Evolutionary conservation across 2,329 filamentous ascomycete species (phyloP), one percentile per base, ranked within the genome.

Genomic region (Aspergillus sp.): DNA sequence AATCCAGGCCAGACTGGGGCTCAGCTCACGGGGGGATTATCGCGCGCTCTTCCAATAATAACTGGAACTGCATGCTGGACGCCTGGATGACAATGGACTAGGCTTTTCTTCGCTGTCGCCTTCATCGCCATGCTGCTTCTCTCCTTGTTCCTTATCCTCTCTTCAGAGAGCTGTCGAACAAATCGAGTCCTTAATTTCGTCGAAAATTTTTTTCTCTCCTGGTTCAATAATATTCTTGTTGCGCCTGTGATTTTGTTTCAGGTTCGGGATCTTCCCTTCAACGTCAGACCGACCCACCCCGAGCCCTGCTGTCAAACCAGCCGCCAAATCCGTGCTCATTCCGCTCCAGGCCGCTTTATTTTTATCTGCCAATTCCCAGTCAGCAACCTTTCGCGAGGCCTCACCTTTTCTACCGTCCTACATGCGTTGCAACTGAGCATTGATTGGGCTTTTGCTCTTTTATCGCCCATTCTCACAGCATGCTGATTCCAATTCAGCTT

Each of bases 401-500:
- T 34, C 22, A 13, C 19, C 28, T 49, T 34, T 41, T 8, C 41
- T 31, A 41, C 15, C 17, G 17, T 54, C 45, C 57, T 59, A 48
- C 30, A 59, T 59, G 57, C 50, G 22, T 38, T 11, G 38, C 45
- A 38, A 49, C 51, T 59, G 57, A 59, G 57, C 50, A 49, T 54
- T 45, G 48, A 54, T 50, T 43, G 62, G 62, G 58, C 54, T 47
- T 4, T 54, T 54, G 59, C 43, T 60, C 56, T 56, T 50, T 30
- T 41, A 57, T 57, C 52, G 57, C 61, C 62, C 54, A 55, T 48
- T 55, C 48, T 41, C 34, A 13, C 57, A 69, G 54, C 49, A 70
- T 70, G 68, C 66, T 64, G 57, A 63, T 70, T 62, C 65, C 68
- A 53, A 34, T 52, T 52, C 64, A 66, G 38, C 41, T 59, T 49